These are phyloP conservation scores for Talaromyces sp. DNA, from an alignment of 2,329 filamentous ascomycete species.

Conservation along the genomic window DNA sequence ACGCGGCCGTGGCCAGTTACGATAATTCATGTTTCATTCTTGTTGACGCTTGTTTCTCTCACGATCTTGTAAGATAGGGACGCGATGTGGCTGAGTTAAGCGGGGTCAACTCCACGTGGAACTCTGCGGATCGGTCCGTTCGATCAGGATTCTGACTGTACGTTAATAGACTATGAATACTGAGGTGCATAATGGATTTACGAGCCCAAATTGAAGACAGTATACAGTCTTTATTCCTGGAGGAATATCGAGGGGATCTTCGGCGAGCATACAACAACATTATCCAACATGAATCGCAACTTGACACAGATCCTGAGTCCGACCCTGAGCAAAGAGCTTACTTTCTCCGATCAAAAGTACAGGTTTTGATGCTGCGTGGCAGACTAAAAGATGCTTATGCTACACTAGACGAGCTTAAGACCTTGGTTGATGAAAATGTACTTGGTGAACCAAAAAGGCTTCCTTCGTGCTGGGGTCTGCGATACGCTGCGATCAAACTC, in stretches of 20 bases:
- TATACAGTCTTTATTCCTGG: slow-evolving; percentile 22
- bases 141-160: neutral
- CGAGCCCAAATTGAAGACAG: slow-evolving; percentile 18
- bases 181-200: neutral
- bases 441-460: slow-evolving; percentile 6
- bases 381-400: slow-evolving; percentile 21
- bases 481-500: slow-evolving; percentile 22
- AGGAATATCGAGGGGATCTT: slow-evolving; percentile 24
- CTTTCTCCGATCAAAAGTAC: slow-evolving; percentile 20
- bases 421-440: slow-evolving; percentile 14
- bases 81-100: neutral
- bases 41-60: too few relatives aligned
- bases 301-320: neutral
- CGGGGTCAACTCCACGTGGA: neutral
- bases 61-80: neutral
- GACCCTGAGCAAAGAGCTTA: slow-evolving; percentile 19
- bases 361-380: slow-evolving; percentile 21
- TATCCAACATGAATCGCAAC: slow-evolving; percentile 6
- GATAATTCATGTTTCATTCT: neutral
- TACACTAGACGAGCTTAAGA: slow-evolving; percentile 15
- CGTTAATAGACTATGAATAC: neutral
- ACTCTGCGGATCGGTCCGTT: neutral
- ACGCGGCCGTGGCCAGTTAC: neutral
- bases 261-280: slow-evolving; percentile 21
- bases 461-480: slow-evolving; percentile 24